These are phyloP conservation scores for Penicillium sp. DNA, from an alignment of 2,329 filamentous ascomycete species.

Conservation along the genomic window DNA sequence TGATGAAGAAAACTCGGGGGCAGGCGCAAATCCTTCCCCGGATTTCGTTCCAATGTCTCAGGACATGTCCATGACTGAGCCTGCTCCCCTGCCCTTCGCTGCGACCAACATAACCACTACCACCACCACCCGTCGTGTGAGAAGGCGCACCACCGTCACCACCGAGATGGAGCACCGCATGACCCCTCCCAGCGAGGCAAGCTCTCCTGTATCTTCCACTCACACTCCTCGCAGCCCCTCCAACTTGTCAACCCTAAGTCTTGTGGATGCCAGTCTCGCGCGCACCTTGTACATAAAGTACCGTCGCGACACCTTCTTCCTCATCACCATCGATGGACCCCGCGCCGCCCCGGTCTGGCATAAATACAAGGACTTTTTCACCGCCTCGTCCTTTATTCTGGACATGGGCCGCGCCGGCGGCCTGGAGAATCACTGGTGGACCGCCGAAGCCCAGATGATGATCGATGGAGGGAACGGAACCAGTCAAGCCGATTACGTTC, in stretches of 20 bases:
- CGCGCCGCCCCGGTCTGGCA: constrained; percentile 24
- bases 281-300: background rate
- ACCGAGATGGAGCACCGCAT: background rate
- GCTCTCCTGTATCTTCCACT: background rate
- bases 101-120: background rate
- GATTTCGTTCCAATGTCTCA: background rate
- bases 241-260: background rate
- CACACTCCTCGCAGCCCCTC: background rate
- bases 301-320: constrained; percentile 21
- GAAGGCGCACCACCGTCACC: background rate
- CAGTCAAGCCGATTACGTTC: background rate
- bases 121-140: background rate
- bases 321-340: constrained; percentile 21
- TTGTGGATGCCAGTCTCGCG: background rate
- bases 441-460: constrained; percentile 17
- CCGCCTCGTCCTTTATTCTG: constrained; percentile 22
- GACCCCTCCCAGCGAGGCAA: background rate
- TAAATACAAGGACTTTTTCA: constrained; percentile 20
- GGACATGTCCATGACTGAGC: background rate
- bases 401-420: constrained; percentile 24
- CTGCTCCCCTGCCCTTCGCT: background rate
- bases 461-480: constrained; percentile 8
- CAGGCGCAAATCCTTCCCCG: background rate
- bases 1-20: background rate
- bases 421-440: constrained; percentile 14